These are phyloP conservation scores for Symbiodinium natans DNA, from an alignment of 73 alveolate species.

Conservation along the genomic window DNA sequence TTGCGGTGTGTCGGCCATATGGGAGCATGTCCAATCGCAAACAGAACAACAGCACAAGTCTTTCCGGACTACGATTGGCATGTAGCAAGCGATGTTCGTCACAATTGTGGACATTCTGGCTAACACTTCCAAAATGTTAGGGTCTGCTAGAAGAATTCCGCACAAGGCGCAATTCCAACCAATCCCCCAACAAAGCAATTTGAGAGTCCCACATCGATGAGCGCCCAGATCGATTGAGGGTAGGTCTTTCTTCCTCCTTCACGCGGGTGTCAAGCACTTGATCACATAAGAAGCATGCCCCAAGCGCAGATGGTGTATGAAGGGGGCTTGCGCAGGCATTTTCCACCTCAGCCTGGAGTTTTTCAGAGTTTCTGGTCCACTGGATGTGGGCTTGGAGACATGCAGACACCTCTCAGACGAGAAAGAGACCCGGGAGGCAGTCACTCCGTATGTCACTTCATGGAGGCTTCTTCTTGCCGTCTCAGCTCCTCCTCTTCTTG, in stretches of 20 bases:
- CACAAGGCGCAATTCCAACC: too few species aligned
- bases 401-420: not conserved
- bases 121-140: too few species aligned
- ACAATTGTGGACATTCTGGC: too few species aligned
- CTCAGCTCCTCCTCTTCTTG: constrained; percentile 63
- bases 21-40: too few species aligned
- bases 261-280: not conserved
- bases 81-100: too few species aligned
- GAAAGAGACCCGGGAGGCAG: too few species aligned
- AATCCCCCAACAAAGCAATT: too few species aligned
- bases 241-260: not conserved
- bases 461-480: not conserved
- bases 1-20: too few species aligned
- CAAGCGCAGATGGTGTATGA: too few species aligned
- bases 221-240: not conserved
- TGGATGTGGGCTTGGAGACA: not conserved
- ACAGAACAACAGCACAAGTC: too few species aligned
- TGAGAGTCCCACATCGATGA: not conserved
- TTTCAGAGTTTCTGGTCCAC: not conserved
- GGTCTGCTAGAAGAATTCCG: too few species aligned
- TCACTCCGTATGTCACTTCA: not conserved
- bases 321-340: not conserved
- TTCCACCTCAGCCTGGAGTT: not conserved
- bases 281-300: not conserved
- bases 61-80: too few species aligned